A percentile compares a stretch with the other conserved stretches of the same genome.
Evolutionary conservation across 2,329 filamentous ascomycete genomes (phyloP).

Genomic region (Nothophoma quercina): DNA sequence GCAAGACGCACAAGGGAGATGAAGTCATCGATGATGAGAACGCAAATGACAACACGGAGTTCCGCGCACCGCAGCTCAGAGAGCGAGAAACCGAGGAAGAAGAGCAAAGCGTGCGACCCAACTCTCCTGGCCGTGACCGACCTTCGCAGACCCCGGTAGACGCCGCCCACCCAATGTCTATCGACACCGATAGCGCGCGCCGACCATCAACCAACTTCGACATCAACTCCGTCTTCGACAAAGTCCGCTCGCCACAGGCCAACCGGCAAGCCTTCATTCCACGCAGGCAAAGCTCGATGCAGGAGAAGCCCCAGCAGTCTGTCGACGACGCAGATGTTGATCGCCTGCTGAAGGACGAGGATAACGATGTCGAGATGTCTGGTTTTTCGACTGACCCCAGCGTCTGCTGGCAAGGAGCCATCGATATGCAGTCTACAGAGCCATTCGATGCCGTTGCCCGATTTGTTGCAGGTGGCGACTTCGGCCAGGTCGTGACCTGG

Average conservation of each 20-base stretch:
- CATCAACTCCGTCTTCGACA: conserved; percentile 84
- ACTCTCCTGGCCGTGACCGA: conserved; percentile 21
- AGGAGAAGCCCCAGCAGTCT: conserved; percentile 59
- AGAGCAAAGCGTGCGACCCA: conserved; percentile 28
- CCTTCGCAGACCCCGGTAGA: conserved; percentile 32
- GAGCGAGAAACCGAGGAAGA: conserved; percentile 38
- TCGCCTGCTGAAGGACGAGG: conserved; percentile 82
- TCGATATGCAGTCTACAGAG: conserved; percentile 76
- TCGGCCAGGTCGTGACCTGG: conserved; percentile 74
- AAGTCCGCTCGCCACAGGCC: conserved; percentile 75
- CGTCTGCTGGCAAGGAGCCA: conserved; percentile 61
- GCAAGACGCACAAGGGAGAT: conserved; percentile 93
- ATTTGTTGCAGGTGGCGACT: conserved; percentile 83
- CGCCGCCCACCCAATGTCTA: conserved; percentile 36
- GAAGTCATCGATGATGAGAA: conserved; percentile 82
- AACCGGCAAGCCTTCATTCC: conserved; percentile 56
- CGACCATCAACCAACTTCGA: conserved; percentile 74
- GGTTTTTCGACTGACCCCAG: conserved; percentile 73
- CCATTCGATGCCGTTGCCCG: conserved; percentile 80
- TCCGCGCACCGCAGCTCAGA: conserved; percentile 34
- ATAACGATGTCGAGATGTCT: conserved; percentile 80
- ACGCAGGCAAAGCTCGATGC: conserved; percentile 60
- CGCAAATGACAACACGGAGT: conserved; percentile 35
- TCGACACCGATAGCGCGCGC: conserved; percentile 53
- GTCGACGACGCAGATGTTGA: conserved; percentile 90